Evolutionary conservation across 371 early-diverging fungal genomes (phyloP).

Genomic region (Zychaea mexicana): DNA sequence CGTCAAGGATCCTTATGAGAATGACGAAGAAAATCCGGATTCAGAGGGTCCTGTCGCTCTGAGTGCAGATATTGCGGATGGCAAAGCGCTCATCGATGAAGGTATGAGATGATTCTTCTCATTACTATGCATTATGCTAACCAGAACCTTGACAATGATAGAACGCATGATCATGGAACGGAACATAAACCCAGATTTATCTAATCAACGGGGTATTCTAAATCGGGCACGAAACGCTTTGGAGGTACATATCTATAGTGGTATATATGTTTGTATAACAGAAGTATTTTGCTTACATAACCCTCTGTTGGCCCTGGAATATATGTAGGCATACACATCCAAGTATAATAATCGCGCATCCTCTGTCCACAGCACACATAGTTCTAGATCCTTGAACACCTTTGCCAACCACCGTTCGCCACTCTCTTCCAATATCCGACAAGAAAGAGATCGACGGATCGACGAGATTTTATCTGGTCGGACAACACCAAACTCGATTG

Average conservation of each 20-base stretch:
- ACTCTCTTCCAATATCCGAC: constrained; percentile 18
- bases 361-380: constrained; percentile 8
- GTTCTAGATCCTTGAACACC: constrained; percentile 4
- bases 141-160: background rate
- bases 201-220: constrained; percentile 19
- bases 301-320: background rate
- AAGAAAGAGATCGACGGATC: constrained; percentile 38
- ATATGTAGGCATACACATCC: constrained; percentile 25
- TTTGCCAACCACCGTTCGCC: background rate
- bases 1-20: constrained; percentile 61
- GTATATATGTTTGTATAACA: background rate
- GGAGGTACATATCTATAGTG: background rate
- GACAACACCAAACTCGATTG: constrained; percentile 10
- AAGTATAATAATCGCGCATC: constrained; percentile 31
- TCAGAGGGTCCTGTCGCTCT: constrained; percentile 26
- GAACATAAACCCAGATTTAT: constrained; percentile 25
- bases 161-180: constrained; percentile 35
- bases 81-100: constrained; percentile 40
- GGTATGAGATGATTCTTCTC: constrained; percentile 28
- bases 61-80: constrained; percentile 52
- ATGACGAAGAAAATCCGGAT: constrained; percentile 48
- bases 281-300: background rate
- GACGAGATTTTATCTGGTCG: constrained; percentile 42
- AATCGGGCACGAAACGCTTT: constrained; percentile 25
- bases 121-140: too few species aligned